Evolutionary conservation across 2,329 filamentous ascomycete species (phyloP).

Genomic region (Xylariaceae sp.): DNA sequence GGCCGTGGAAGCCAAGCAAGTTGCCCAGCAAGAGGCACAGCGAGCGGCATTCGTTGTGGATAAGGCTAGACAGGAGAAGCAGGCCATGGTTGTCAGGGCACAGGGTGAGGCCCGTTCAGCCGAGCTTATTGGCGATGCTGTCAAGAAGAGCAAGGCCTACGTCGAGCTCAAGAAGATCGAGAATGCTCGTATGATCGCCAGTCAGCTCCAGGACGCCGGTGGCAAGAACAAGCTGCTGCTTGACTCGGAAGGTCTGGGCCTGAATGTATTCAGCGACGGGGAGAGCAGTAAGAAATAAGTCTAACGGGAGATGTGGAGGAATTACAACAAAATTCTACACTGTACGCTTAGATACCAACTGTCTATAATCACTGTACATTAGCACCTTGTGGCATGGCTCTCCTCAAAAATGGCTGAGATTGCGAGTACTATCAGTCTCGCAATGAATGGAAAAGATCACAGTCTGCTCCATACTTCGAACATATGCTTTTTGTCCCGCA

Average conservation of each 20-base stretch:
- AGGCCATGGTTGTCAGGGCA: slow-evolving; percentile 95
- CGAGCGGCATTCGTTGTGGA: slow-evolving; percentile 96
- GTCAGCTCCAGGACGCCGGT: slow-evolving; percentile 77
- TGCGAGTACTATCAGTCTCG: too few relatives aligned
- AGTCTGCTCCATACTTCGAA: too few relatives aligned
- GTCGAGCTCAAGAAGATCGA: slow-evolving; percentile 97
- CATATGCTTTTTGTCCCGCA: too few relatives aligned
- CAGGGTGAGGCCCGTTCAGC: slow-evolving; percentile 98
- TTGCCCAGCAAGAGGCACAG: slow-evolving; percentile 88
- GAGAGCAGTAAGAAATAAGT: slow-evolving; percentile 43
- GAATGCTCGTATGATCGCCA: slow-evolving; percentile 87
- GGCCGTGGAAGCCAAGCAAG: slow-evolving; percentile 69
- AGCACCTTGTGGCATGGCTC: background rate
- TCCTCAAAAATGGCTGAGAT: background rate
- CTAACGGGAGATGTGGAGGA: slow-evolving; percentile 10
- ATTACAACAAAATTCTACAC: slow-evolving; percentile 28
- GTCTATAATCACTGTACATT: slow-evolving; percentile 26
- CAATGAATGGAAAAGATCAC: too few relatives aligned
- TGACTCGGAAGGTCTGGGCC: slow-evolving; percentile 82
- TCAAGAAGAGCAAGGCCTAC: slow-evolving; percentile 99
- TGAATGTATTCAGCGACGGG: slow-evolving; percentile 68
- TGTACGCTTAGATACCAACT: slow-evolving; percentile 26
- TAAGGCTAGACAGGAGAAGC: slow-evolving; percentile 98
- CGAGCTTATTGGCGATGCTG: slow-evolving; percentile 95
- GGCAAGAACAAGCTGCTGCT: slow-evolving; percentile 92